These are phyloP conservation scores for Elsinoe arachidis DNA, from an alignment of 2,329 filamentous ascomycete genomes.

Conservation along the genomic window DNA sequence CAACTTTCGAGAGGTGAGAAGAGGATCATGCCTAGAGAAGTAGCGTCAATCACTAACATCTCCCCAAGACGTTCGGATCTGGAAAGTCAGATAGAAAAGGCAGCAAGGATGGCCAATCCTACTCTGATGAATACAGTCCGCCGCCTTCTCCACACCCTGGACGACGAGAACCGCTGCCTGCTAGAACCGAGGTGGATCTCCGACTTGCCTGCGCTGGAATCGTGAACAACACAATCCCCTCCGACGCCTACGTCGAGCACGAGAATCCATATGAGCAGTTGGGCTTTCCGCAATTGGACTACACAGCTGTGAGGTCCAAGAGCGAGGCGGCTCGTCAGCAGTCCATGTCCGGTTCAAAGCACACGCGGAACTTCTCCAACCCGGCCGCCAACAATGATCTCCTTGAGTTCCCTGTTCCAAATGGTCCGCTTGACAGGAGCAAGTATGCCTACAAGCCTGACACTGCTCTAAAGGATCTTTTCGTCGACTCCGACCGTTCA, in stretches of 20 bases:
- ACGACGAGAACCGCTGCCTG: conserved; percentile 35
- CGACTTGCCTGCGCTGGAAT: conserved; percentile 39
- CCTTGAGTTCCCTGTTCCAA: conserved; percentile 10
- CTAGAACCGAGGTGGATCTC: conserved; percentile 36
- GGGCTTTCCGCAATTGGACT: conserved; percentile 24
- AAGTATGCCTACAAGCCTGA: conserved; percentile 24
- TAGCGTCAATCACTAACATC: conserved; percentile 12
- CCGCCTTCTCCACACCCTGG: conserved; percentile 35
- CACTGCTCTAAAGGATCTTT: conserved; percentile 23
- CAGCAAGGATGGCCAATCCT: conserved; percentile 23
- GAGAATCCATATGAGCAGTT: conserved; percentile 18
- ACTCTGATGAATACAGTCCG: conserved; percentile 26
- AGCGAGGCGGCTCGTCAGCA: conserved; percentile 18
- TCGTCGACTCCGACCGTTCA: conserved; percentile 19
- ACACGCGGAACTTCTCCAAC: conserved; percentile 12
- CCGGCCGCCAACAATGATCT: conserved; percentile 8
- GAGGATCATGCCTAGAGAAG: background rate
- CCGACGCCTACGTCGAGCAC: conserved; percentile 23
- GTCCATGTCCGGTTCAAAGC: conserved; percentile 8
- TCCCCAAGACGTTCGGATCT: conserved; percentile 22
- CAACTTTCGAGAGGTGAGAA: conserved; percentile 31
- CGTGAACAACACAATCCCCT: conserved; percentile 30
- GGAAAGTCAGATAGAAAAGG: conserved; percentile 22
- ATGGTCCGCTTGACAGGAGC: conserved; percentile 17
- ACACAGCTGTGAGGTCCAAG: conserved; percentile 20